Evolutionary conservation across 371 early-diverging fungal species (phyloP), one percentile per base, ranked within the genome.

Genomic region (Apophysomyces trapeziformis): DNA sequence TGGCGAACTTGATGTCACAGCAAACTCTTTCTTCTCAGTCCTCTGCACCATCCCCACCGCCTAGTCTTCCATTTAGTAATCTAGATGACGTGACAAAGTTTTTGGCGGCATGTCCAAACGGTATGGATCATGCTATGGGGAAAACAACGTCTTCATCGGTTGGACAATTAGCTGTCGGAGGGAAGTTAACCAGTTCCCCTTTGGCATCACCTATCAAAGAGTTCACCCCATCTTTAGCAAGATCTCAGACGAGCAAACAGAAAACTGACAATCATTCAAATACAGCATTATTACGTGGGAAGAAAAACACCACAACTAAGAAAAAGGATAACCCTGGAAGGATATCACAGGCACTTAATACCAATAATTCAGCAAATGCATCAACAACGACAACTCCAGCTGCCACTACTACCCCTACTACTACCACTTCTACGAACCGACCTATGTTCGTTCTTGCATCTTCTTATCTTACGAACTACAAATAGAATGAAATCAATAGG

Each of bases 361-460:
- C 21, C 39, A 13, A 39, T 9, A 57, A n/a, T 46, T 13, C 11
- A 9, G 11, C 7, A 12, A 46, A 45, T n/a, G n/a, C 21, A 3
- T 38, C 14, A 46, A 35, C 65, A 57, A 50, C 61, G 3, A 45
- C 47, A 13, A 36, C 68, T 6, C 8, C 64, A 11, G 44, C 61
- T 1, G 63, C 70, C 14, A 21, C 44, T 16, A 59, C 14, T 50
- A 32, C 36, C 50, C 38, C 46, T 13, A 16, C 61, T 21, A 47
- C 41, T 6, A 37, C 59, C 12, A 46, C 67, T 43, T 41, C 67
- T 38, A 70, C 60, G 18, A 43, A 50, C 26, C 59, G 67, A 14
- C 66, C 54, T 18, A 70, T 70, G 70, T 70, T 70, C 59, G 70
- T 70, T 14, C 64, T 70, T 6, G 70, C 70, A 13, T 70, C 70